Evolutionary conservation across 768 basidiomycete genomes (phyloP).

Genomic region (Coprinellus aureogranulatus): DNA sequence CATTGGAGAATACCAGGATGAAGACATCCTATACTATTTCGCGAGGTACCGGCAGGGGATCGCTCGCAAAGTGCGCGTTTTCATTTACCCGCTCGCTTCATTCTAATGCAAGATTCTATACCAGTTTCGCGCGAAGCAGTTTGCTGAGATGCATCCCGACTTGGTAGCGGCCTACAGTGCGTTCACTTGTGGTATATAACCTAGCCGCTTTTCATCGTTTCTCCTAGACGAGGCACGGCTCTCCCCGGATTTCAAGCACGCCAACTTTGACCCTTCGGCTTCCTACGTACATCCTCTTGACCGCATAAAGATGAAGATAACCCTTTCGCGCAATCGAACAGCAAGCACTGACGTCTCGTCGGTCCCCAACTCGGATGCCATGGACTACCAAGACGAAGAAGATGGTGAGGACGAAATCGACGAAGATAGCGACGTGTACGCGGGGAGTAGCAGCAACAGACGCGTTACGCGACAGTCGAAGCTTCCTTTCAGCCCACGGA

Average conservation of each 20-base stretch:
- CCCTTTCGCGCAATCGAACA: constrained; percentile 24
- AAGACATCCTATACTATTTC: constrained; percentile 51
- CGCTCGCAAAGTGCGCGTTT: constrained; percentile 49
- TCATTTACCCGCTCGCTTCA: constrained; percentile 11
- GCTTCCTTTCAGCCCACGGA: constrained; percentile 69
- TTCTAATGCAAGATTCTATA: constrained; percentile 27
- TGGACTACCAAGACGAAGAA: constrained; percentile 34
- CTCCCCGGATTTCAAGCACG: constrained; percentile 34
- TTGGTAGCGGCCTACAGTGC: constrained; percentile 59
- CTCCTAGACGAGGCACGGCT: constrained; percentile 46
- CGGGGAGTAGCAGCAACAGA: constrained; percentile 17
- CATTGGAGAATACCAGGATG: constrained; percentile 54
- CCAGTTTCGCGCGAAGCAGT: constrained; percentile 43
- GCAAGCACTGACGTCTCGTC: constrained; percentile 19
- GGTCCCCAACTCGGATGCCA: no score
- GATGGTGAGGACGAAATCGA: constrained; percentile 22
- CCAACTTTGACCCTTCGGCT: constrained; percentile 60
- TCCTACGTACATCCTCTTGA: constrained; percentile 57
- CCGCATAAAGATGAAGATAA: constrained; percentile 43
- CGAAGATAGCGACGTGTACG: constrained; percentile 17
- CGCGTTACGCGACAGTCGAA: constrained; percentile 13
- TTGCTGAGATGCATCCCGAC: constrained; percentile 37
- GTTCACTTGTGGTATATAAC: constrained; percentile 19
- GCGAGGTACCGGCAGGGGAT: constrained; percentile 59
- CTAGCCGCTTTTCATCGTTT: constrained; percentile 11